Base-by-base conservation (phyloP, 1,139 yeast genomes). In the Lodderomyces beijingensis region DNA sequence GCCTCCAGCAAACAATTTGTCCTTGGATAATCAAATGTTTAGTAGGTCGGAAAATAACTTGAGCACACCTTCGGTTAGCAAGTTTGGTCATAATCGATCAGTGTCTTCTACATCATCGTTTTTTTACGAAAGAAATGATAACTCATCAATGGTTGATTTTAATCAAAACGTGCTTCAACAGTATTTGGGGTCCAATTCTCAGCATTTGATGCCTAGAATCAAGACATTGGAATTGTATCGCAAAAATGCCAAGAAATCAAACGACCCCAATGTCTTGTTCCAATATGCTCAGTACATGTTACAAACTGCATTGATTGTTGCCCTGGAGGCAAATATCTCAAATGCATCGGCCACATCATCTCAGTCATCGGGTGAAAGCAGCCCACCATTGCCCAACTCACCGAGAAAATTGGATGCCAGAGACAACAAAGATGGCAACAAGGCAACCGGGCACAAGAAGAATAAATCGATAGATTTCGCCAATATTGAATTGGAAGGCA, bases 221-320 rank as follows among this genome's bases (percentile, higher is more conserved):
- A 79, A 84, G 52, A 87, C 96, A 6, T 77, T 91, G 41, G 96
- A 89, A 46, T 68, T 87, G 64, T 89, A 89, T 60, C 72, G 93
- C 35, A 74, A 82, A 46, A 89, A 86, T 50, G 95, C 95, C 14
- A 82, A 81, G 50, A 84, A 80, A 49, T 76, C 89, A 11, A 81
- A 80, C 49, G 96, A 89, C 51, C 95, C 96, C 1, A 77, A 75
- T 16, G 82, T 86, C 13, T 74, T 88, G 47, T 87, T 87, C 57
- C 91, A 87, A 50, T 88, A 86, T 52, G 96, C 96, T 1, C 95
- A 88, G 58, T 86, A 84, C 54, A 81, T 85, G 82, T 64, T 87
- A 34, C 93, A 86, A 55, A 84, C 94, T 1, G 95, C 94, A 2
- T 65, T 86, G 42, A 59, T 79, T 16, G 64, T 78, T 45, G 78